Conservation (phyloP, 2,329 filamentous ascomycete species). For the Beauveria brongniartii region DNA sequence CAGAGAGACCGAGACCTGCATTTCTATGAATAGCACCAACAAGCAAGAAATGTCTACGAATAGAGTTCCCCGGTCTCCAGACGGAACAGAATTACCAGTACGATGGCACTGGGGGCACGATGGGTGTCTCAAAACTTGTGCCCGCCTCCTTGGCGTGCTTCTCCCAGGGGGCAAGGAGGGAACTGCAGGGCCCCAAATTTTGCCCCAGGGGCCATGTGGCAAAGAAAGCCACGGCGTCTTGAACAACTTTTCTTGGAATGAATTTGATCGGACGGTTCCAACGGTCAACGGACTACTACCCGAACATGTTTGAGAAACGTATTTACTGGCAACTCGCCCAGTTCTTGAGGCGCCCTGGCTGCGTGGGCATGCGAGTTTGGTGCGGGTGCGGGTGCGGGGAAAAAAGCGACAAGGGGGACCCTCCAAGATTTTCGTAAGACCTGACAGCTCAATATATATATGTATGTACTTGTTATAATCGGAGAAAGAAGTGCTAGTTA, state of each 20-base stretch:
- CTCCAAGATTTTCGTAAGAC: no score
- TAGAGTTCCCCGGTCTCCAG: neutral
- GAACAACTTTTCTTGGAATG: neutral
- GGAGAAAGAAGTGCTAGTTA: no score
- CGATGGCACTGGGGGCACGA: neutral
- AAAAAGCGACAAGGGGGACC: no score
- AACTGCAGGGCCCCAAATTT: neutral
- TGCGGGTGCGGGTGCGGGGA: no score
- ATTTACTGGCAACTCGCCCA: no score
- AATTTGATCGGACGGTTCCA: neutral
- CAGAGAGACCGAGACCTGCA: slow-evolving; percentile 6
- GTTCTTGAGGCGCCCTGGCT: no score
- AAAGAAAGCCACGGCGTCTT: neutral
- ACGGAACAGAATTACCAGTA: no score
- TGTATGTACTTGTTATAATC: no score
- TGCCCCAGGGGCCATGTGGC: slow-evolving; percentile 1
- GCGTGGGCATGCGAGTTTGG: no score
- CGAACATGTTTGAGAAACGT: neutral
- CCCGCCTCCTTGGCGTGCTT: neutral
- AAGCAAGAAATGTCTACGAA: neutral
- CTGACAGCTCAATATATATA: no score
- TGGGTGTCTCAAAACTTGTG: neutral
- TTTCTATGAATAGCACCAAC: slow-evolving; percentile 11
- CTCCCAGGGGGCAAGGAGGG: neutral
- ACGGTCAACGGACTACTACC: neutral